Conservation (phyloP, 495 filamentous ascomycete genomes). For the Thermothielavioides terrestris region DNA sequence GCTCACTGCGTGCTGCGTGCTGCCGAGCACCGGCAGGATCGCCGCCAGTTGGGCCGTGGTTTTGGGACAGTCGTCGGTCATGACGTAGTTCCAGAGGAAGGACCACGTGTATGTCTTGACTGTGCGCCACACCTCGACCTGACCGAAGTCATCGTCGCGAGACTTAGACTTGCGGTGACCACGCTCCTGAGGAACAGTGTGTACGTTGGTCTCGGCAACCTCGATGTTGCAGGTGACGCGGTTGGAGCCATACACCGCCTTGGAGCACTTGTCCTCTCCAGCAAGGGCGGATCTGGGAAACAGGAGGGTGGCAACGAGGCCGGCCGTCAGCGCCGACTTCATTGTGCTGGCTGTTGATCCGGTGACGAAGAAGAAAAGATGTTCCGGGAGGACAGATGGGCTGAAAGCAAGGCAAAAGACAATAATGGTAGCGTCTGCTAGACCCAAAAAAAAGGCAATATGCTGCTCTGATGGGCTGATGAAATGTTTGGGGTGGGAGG, state of each 20-base stretch:
- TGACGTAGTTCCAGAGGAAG: conserved; percentile 9
- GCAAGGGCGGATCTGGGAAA: not conserved
- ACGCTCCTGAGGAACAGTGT: not conserved
- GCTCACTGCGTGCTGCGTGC: not conserved
- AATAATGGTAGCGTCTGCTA: not conserved
- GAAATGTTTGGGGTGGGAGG: not conserved
- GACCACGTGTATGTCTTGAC: not conserved
- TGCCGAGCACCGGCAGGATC: not conserved
- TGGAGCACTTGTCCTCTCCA: not conserved
- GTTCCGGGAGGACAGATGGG: not conserved
- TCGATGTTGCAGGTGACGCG: not conserved
- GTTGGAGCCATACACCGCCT: conserved; percentile 1
- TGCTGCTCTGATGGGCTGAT: not conserved
- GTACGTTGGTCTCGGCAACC: not conserved
- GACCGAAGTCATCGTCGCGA: not conserved
- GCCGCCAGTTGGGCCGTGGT: not conserved
- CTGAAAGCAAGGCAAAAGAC: not conserved
- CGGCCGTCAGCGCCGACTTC: conserved; percentile 3
- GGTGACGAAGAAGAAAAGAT: not conserved
- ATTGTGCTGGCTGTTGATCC: not conserved
- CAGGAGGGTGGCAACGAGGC: conserved; percentile 3
- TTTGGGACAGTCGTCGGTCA: conserved; percentile 2
- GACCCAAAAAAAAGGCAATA: not conserved
- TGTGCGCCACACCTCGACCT: not conserved
- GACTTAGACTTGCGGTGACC: not conserved